Percentiles rank a stretch among this genome's conserved stretches.
These are phyloP conservation scores for Neonectria punicea DNA, from an alignment of 2,329 filamentous ascomycete genomes.

Conservation along the genomic window DNA sequence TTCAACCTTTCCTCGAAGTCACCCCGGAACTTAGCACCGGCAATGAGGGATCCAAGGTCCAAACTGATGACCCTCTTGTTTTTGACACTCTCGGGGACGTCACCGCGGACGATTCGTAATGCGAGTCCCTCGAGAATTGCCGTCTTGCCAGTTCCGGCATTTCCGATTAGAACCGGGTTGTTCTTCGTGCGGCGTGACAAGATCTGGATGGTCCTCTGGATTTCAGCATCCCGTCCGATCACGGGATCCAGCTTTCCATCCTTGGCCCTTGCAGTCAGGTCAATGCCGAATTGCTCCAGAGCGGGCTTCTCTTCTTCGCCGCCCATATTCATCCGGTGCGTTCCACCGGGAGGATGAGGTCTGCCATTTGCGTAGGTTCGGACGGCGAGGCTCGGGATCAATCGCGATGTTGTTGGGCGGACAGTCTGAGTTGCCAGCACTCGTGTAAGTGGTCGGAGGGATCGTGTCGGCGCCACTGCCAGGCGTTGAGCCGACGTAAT, in stretches of 20 bases:
- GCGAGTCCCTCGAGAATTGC: conserved; percentile 92
- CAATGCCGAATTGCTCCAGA: conserved; percentile 89
- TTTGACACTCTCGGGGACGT: conserved; percentile 96
- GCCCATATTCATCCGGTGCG: conserved; percentile 91
- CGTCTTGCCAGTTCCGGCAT: conserved; percentile 92
- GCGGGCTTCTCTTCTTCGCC: conserved; percentile 83
- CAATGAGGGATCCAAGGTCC: conserved; percentile 92
- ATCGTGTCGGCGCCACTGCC: conserved; percentile 46
- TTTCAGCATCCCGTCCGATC: conserved; percentile 91
- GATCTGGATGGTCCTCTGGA: conserved; percentile 94
- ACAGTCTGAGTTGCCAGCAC: conserved; percentile 35
- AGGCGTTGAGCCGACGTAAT: conserved; percentile 52
- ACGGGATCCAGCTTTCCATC: conserved; percentile 95
- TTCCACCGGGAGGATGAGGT: conserved; percentile 90
- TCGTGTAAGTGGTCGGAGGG: conserved; percentile 44
- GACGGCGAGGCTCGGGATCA: conserved; percentile 53
- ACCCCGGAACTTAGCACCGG: conserved; percentile 93
- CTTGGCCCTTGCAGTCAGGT: conserved; percentile 85
- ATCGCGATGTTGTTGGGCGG: conserved; percentile 35
- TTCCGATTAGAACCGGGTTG: conserved; percentile 93
- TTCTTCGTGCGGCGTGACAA: conserved; percentile 94
- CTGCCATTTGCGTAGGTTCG: conserved; percentile 75
- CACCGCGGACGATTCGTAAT: conserved; percentile 87
- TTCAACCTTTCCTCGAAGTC: conserved; percentile 97
- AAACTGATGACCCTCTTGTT: conserved; percentile 89